Conservation (phyloP, 1,139 yeast species). For the Hyphopichia fennica region DNA sequence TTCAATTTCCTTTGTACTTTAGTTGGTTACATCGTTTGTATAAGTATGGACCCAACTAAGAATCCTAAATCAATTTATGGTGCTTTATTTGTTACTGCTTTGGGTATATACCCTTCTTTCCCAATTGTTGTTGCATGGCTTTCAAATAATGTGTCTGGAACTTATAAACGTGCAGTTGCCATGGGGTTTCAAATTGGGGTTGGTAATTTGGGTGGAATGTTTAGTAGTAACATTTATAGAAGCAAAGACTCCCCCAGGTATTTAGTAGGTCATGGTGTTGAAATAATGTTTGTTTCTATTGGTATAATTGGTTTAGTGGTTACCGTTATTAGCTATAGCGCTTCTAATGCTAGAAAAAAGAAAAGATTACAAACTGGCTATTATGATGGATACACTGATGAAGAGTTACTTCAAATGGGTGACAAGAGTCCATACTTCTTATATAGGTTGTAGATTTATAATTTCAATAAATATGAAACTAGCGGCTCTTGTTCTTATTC, state of each 20-base stretch:
- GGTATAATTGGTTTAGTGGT: constrained; percentile 12
- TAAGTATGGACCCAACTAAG: constrained; percentile 15
- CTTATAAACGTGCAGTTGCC: constrained; percentile 36
- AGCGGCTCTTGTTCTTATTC: no score
- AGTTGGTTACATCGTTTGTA: constrained; percentile 31
- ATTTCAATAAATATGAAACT: no score
- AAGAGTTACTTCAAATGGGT: constrained; percentile 27
- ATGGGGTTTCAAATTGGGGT: constrained; percentile 41
- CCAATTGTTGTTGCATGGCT: constrained; percentile 40
- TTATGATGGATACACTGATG: constrained; percentile 18
- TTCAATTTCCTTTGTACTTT: constrained; percentile 22
- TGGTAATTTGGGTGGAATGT: constrained; percentile 40
- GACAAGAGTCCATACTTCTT: constrained; percentile 27
- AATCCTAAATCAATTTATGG: constrained; percentile 25
- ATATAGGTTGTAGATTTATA: constrained; percentile 7
- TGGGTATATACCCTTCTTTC: constrained; percentile 33
- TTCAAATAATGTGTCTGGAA: constrained; percentile 35
- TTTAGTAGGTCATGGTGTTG: constrained; percentile 26
- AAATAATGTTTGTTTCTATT: constrained; percentile 15
- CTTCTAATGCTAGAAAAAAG: constrained; percentile 17
- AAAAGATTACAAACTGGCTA: constrained; percentile 18
- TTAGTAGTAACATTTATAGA: constrained; percentile 33
- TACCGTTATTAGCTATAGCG: constrained; percentile 14
- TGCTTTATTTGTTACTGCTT: constrained; percentile 33
- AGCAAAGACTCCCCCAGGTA: constrained; percentile 27